Evolutionary conservation across 2,329 filamentous ascomycete species (phyloP).

Genomic region (Penicillium sp.): DNA sequence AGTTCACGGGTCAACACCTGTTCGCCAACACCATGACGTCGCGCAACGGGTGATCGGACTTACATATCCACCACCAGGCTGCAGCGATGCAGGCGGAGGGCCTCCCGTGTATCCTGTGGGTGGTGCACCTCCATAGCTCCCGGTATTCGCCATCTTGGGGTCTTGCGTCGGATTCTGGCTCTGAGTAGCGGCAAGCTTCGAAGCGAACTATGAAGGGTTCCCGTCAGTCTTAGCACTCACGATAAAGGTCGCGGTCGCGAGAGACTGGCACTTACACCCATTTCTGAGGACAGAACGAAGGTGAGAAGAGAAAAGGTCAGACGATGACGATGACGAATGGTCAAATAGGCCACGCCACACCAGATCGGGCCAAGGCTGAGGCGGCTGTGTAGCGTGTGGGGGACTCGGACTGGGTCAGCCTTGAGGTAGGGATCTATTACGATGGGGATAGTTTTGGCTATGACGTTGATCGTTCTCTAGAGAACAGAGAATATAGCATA

Average conservation of each 20-base stretch:
- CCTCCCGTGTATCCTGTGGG: slow-evolving; percentile 39
- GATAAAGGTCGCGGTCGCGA: neutral
- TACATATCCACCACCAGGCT: slow-evolving; percentile 50
- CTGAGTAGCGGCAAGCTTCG: slow-evolving; percentile 42
- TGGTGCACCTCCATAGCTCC: slow-evolving; percentile 35
- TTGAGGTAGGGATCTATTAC: no score
- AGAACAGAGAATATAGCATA: no score
- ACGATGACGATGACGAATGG: slow-evolving; percentile 8
- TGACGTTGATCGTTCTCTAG: no score
- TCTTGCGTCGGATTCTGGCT: slow-evolving; percentile 8
- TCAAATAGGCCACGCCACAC: slow-evolving; percentile 9
- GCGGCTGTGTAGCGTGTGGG: slow-evolving; percentile 1
- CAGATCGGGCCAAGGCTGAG: slow-evolving; percentile 6
- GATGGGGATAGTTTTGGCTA: no score
- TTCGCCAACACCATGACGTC: slow-evolving; percentile 29
- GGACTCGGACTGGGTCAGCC: neutral
- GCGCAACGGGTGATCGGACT: slow-evolving; percentile 38
- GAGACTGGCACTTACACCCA: slow-evolving; percentile 13
- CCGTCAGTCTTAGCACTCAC: no score
- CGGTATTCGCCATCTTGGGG: slow-evolving; percentile 21
- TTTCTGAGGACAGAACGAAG: slow-evolving; percentile 1
- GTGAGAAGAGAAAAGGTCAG: slow-evolving; percentile 1
- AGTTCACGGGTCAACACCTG: no score
- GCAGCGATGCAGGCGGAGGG: slow-evolving; percentile 36
- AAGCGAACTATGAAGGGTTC: slow-evolving; percentile 40